Conservation (phyloP, 1,284 basidiomycete genomes). For the Trametes versicolor region DNA sequence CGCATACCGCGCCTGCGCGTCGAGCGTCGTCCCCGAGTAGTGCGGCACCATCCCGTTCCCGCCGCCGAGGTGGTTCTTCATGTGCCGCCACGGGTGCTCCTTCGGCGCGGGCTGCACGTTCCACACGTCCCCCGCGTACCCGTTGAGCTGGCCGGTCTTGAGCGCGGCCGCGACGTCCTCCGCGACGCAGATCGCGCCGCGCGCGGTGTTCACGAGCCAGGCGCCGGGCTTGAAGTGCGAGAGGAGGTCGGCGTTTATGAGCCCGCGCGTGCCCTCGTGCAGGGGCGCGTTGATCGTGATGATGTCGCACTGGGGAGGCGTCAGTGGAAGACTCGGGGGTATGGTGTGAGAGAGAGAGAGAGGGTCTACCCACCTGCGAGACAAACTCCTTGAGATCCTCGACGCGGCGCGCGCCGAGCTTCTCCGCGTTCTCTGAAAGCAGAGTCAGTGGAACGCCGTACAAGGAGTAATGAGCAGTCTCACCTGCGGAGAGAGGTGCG, state of each 20-base stretch:
- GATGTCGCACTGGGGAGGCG: slow-evolving; percentile 70
- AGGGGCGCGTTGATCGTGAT: slow-evolving; percentile 92
- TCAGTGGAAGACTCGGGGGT: background rate
- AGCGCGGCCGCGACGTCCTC: slow-evolving; percentile 84
- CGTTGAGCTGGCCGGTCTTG: slow-evolving; percentile 79
- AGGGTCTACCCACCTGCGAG: slow-evolving; percentile 51
- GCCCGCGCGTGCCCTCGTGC: slow-evolving; percentile 86
- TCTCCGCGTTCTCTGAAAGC: slow-evolving; percentile 52
- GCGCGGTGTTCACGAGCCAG: slow-evolving; percentile 94
- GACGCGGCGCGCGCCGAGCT: slow-evolving; percentile 81
- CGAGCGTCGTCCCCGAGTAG: slow-evolving; percentile 90
- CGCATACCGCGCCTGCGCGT: slow-evolving; percentile 92
- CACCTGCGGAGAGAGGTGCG: slow-evolving; percentile 75
- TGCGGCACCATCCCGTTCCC: slow-evolving; percentile 91
- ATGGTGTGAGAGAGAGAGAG: too few species aligned
- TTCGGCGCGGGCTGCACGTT: slow-evolving; percentile 87
- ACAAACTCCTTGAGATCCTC: slow-evolving; percentile 88
- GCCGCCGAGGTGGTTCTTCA: slow-evolving; percentile 82
- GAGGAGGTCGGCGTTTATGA: slow-evolving; percentile 86
- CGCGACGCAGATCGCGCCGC: slow-evolving; percentile 91
- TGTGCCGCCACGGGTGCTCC: slow-evolving; percentile 88
- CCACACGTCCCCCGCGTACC: slow-evolving; percentile 79
- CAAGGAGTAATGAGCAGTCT: too few species aligned
- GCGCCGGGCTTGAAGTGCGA: slow-evolving; percentile 91
- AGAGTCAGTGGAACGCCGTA: background rate